These are phyloP conservation scores for Mucor ambiguus DNA, from an alignment of 371 early-diverging fungal species.

Conservation along the genomic window DNA sequence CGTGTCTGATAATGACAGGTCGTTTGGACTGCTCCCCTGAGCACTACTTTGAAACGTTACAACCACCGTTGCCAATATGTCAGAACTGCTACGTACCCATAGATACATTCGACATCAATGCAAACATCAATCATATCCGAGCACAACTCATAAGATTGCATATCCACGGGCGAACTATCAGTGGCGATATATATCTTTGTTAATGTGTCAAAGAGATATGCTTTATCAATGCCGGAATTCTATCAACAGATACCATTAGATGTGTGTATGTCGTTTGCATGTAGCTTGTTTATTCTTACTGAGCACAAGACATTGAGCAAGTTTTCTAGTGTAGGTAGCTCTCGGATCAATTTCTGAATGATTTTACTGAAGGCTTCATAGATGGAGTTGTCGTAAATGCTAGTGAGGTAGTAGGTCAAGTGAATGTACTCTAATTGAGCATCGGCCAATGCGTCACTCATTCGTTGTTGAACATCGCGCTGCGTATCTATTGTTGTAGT, in stretches of 20 bases:
- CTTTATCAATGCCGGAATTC: conserved; percentile 96
- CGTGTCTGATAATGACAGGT: conserved; percentile 20
- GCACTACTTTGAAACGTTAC: conserved; percentile 20
- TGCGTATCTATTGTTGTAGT: conserved; percentile 71
- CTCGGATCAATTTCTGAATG: conserved; percentile 88
- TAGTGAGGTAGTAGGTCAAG: conserved; percentile 86
- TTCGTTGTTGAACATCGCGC: conserved; percentile 89
- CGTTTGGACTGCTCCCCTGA: conserved; percentile 38
- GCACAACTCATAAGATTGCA: conserved; percentile 92
- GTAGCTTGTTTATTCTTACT: conserved; percentile 46
- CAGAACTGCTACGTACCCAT: conserved; percentile 56
- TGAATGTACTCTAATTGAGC: conserved; percentile 80
- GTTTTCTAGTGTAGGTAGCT: conserved; percentile 89
- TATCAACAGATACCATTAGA: conserved; percentile 24
- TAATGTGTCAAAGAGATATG: conserved; percentile 88
- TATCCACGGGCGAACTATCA: conserved; percentile 92
- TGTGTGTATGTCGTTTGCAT: too few species aligned
- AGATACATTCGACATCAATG: conserved; percentile 83
- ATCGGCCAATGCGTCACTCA: conserved; percentile 85
- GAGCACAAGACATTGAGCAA: conserved; percentile 91
- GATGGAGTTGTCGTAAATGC: conserved; percentile 94
- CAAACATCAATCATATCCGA: conserved; percentile 95
- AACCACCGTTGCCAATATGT: not conserved
- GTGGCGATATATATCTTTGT: conserved; percentile 95
- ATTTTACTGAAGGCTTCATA: conserved; percentile 96